Evolutionary conservation across 2,329 filamentous ascomycete species (phyloP).

Genomic region (Trichoderma polysporum): DNA sequence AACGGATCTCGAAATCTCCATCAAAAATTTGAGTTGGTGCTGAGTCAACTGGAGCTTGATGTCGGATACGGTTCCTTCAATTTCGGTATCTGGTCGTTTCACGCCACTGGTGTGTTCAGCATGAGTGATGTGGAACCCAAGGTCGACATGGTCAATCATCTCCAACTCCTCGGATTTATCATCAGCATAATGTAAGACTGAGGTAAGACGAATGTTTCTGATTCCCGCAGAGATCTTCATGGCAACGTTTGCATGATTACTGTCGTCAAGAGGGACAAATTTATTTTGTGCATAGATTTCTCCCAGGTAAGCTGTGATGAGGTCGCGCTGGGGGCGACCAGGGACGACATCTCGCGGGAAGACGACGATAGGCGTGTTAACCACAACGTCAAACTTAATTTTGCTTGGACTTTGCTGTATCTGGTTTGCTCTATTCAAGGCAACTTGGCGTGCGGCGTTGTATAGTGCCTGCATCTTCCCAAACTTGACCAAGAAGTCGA

Average conservation of each 20-base stretch:
- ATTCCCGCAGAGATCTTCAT: constrained; percentile 92
- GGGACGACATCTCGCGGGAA: constrained; percentile 79
- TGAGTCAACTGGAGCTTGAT: constrained; percentile 88
- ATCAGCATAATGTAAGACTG: constrained; percentile 77
- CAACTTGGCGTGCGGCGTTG: constrained; percentile 92
- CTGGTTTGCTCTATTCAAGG: constrained; percentile 88
- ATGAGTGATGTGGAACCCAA: constrained; percentile 90
- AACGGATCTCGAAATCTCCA: constrained; percentile 84
- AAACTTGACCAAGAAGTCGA: constrained; percentile 97
- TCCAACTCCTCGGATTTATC: constrained; percentile 80
- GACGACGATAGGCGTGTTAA: constrained; percentile 94
- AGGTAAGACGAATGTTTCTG: constrained; percentile 86
- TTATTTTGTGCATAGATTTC: constrained; percentile 97
- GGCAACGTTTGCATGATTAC: constrained; percentile 67
- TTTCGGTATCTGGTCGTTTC: constrained; percentile 85
- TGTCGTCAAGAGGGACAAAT: constrained; percentile 81
- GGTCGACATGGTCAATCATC: constrained; percentile 94
- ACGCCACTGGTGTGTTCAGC: constrained; percentile 76
- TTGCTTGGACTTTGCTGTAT: constrained; percentile 87
- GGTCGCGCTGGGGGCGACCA: constrained; percentile 70
- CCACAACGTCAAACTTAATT: constrained; percentile 88
- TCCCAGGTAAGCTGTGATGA: constrained; percentile 88
- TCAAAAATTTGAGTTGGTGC: constrained; percentile 82
- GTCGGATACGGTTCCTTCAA: constrained; percentile 89
- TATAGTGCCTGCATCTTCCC: constrained; percentile 99